Conservation (phyloP, 108 stramenopile species). For the Parmales sp. region DNA sequence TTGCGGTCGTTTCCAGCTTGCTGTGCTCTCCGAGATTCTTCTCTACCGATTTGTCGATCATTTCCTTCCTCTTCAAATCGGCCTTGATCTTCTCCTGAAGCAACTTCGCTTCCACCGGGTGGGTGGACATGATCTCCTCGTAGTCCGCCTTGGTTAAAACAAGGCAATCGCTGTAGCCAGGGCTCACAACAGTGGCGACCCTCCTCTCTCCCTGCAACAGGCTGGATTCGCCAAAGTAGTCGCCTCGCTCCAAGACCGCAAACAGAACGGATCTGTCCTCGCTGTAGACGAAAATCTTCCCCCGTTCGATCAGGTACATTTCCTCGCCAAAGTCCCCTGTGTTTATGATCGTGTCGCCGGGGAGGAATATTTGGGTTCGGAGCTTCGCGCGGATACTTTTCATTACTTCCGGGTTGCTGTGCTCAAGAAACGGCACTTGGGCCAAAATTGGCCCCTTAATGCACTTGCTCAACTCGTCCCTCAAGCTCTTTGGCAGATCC, state of each 20-base stretch:
- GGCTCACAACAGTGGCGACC: slow-evolving; percentile 13
- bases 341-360: slow-evolving; percentile 18
- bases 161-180: slow-evolving; percentile 20
- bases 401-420: not conserved
- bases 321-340: slow-evolving; percentile 20
- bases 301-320: slow-evolving; percentile 25
- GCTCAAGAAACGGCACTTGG: slow-evolving; percentile 13
- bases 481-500: slow-evolving; percentile 18
- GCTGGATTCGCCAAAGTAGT: slow-evolving; percentile 22
- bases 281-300: slow-evolving; percentile 10
- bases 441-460: slow-evolving; percentile 15
- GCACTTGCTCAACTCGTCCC: slow-evolving; percentile 1
- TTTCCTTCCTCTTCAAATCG: not conserved
- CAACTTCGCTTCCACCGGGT: not conserved
- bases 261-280: slow-evolving; percentile 7
- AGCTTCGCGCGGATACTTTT: slow-evolving; percentile 8
- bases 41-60: not conserved
- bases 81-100: not conserved
- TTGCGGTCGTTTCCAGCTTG: not conserved
- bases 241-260: slow-evolving; percentile 15
- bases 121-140: not conserved
- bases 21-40: not conserved
- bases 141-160: slow-evolving; percentile 18
- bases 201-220: slow-evolving; percentile 15
- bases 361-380: slow-evolving; percentile 17